Base-by-base conservation (phyloP, 306 rosid genomes). In the Alnus rubra region DNA sequence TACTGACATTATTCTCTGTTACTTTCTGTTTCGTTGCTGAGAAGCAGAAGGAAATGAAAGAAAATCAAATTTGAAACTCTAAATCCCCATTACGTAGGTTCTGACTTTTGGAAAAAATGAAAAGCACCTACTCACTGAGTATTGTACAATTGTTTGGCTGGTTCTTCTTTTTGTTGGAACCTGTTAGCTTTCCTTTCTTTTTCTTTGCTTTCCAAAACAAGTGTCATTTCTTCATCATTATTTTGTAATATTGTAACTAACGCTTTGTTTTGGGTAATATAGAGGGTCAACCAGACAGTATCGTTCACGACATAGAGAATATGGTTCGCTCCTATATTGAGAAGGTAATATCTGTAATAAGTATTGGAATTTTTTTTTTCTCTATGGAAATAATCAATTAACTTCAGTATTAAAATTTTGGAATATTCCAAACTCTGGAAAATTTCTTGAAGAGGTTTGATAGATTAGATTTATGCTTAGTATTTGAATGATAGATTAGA, bases 271-370 rank as follows among this genome's bases (percentile, higher is more conserved):
- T 89, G 77, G 71, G 71, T 50, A 60, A 81, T 86, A 77, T 87
- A 94, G 98, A 94, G 90, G 98, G 98, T 72, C 98, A 94, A 77
- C 94, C 97, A 0, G 98, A 94, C n/a, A 94, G 94, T 87, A 81
- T 94, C 82, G 98, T 94, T 78, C 89, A 73, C 0, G 98, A 94
- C 65, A 94, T 94, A 72, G 98, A 94, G 87, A 90, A 80, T 79
- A 94, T 94, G 98, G 98, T 94, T 81, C 97, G 93, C 54, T 92
- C 97, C 76, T 94, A 76, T 79, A 94, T 94, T 78, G 98, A 92
- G 84, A 94, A 94, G 98, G 98, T 94, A 82, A 69, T 74, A 33
- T 71, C 76, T 74, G 45, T 65, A 16, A 68, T 44, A 30, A 49
- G 14, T 15, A 62, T 79, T 72, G 14, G 47, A 42, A 42, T 5